Base-by-base conservation (phyloP, 768 basidiomycete genomes). In the Agaricus subrufescens region DNA sequence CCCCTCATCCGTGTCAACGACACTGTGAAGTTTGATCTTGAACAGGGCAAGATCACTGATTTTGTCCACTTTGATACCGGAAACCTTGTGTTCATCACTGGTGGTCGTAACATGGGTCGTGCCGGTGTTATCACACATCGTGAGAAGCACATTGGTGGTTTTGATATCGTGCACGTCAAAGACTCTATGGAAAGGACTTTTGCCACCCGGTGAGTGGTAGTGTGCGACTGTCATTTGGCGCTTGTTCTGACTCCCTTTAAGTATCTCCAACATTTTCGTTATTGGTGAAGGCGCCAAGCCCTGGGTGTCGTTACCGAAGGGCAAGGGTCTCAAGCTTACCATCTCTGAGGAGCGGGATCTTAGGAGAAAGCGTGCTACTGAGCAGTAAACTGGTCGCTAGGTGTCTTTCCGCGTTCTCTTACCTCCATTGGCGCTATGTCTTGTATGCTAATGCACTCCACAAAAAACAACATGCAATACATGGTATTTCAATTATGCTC, bases 21-120 rank as follows among this genome's bases (percentile, higher is more conserved):
- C 78, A 94, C 94, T 51, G 85, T 98, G 74, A 97, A 93, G 75
- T 98, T 89, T 71, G 97, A 98, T 75, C 78, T 99, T 60, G 91
- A 93, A 72, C 88, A 93, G 75, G 82, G 83, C 75, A 97, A 98
- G 80, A 94, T 99, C 71, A 82, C 75, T 53, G 90, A 95, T 68
- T 91, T 84, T 68, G 87, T 96, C 71, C 90, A 93, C 74, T 99
- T 98, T 71, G 97, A 98, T 70, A 92, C 91, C 42, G 95, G 96
- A 58, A 97, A 98, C 80, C 85, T 96, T 61, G 93, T 91, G 72
- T 92, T 96, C 82, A 84, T 97, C 77, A 99, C 97, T 60, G 97
- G 97, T 69, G 97, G 97, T 61, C 94, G 96, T 72, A 99, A 98
- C 87, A 98, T 98, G 94, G 97, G 97, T 63, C 86, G 97, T 77